Base-by-base conservation (phyloP, 805 yeast genomes). In the Yarrowia osloensis region DNA sequence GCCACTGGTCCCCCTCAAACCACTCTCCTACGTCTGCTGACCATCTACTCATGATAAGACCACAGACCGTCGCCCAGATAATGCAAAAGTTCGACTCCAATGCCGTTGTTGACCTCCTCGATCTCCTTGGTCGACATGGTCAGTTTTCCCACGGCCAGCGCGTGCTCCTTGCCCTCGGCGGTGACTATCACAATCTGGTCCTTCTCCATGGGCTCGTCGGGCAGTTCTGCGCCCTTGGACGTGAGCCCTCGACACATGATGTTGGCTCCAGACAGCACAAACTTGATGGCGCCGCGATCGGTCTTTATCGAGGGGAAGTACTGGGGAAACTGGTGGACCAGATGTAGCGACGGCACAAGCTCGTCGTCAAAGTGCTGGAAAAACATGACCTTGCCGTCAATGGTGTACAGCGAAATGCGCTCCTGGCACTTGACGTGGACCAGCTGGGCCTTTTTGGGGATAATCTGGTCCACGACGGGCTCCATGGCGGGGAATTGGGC, bases 211-310 rank as follows among this genome's bases (percentile, higher is more conserved):
- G 88, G 85, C 33, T 88, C 88, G 26, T 87, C 93, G 22, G 97
- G 97, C 69, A 92, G 80, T 66, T 79, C 78, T 22, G 96, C 97
- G 47, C 97, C 97, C 1, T 88, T 82, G 21, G 95, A 75, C 0
- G 97, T 91, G 70, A 91, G 82, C 21, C 97, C 97, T 3, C 97
- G 97, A 78, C 97, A 93, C 98, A 93, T 93, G 74, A 93, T 90
- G 74, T 93, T 93, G 31, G 98, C 97, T 67, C 98, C 98, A 4
- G 96, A 88, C n/a, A 93, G 80, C 28, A 93, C 95, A 74, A 93
- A 93, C 77, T 93, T 93, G 76, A 93, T 93, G 63, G 98, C 98
- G 68, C 98, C 98, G 75, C 97, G 84, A 74, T 93, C 98, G 13
- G 94, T 98, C 74, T 87, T 90, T 50, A 93, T 96, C 39, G 84